Conservation (phyloP, 768 basidiomycete species). For the Sutorius australiensis region DNA sequence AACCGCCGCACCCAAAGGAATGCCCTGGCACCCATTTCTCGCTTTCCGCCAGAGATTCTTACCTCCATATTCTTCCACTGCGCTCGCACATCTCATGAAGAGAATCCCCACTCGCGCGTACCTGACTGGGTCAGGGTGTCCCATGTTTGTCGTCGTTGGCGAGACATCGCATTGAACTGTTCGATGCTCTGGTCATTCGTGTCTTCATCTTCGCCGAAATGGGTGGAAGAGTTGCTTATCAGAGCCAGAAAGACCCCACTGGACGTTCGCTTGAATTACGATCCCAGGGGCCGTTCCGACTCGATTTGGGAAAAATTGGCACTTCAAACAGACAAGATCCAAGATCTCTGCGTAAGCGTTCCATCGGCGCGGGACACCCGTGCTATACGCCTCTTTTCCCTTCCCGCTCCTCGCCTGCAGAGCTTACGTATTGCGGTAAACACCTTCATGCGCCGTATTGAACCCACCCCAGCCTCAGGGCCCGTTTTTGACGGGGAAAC, state of each 20-base stretch:
- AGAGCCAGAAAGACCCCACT: conserved; percentile 41
- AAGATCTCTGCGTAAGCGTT: conserved; percentile 28
- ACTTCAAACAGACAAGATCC: conserved; percentile 33
- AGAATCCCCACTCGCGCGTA: not conserved
- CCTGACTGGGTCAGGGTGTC: conserved; percentile 25
- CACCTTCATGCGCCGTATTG: conserved; percentile 15
- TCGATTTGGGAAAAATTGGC: conserved; percentile 33
- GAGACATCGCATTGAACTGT: conserved; percentile 39
- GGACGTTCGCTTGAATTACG: conserved; percentile 1
- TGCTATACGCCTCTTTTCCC: conserved; percentile 22
- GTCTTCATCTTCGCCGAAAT: conserved; percentile 31
- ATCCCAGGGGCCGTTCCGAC: conserved; percentile 1
- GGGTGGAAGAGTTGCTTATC: conserved; percentile 41
- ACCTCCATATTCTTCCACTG: conserved; percentile 19
- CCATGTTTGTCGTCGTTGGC: conserved; percentile 37
- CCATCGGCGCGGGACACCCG: conserved; percentile 16
- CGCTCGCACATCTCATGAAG: not conserved
- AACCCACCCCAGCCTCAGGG: conserved; percentile 23
- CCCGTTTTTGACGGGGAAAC: conserved; percentile 31
- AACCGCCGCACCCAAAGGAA: conserved; percentile 18
- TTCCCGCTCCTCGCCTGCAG: conserved; percentile 33
- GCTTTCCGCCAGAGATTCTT: conserved; percentile 23
- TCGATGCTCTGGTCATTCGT: conserved; percentile 40
- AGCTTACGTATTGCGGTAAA: conserved; percentile 26
- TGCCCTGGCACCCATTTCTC: conserved; percentile 12